Percentiles rank a stretch among this genome's conserved stretches.
These are phyloP conservation scores for Nematocida minor DNA, from an alignment of 371 early-diverging fungal genomes.

Conservation along the genomic window DNA sequence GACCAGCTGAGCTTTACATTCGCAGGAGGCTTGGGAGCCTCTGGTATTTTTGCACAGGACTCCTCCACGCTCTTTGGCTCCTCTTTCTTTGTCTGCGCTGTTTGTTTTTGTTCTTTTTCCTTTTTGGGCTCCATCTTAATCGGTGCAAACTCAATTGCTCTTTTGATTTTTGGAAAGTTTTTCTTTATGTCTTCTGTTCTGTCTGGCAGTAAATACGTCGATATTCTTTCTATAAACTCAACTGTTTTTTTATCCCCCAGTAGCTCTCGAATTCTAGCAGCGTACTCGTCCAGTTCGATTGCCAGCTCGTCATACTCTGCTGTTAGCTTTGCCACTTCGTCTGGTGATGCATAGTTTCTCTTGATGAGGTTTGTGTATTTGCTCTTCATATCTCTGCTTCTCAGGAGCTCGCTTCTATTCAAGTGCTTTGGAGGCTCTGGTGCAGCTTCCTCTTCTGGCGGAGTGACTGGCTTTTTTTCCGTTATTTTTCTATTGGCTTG, in stretches of 20 bases:
- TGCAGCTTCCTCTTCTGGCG: not conserved
- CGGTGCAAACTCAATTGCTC: constrained; percentile 57
- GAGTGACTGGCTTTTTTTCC: not conserved
- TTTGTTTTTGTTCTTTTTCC: not conserved
- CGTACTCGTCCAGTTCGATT: constrained; percentile 36
- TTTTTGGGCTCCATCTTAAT: not conserved
- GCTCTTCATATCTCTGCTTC: not conserved
- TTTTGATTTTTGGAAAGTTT: constrained; percentile 46
- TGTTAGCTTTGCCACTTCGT: not conserved
- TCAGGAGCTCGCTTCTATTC: constrained; percentile 44
- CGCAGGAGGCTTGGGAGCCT: not conserved
- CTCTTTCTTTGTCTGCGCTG: not conserved
- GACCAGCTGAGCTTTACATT: not conserved
- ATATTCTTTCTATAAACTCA: constrained; percentile 49
- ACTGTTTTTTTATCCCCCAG: constrained; percentile 34
- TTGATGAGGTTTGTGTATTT: constrained; percentile 36
- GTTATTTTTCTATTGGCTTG: not conserved
- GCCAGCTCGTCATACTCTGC: constrained; percentile 36
- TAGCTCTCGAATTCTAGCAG: constrained; percentile 17
- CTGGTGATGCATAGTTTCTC: not conserved
- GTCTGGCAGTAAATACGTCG: constrained; percentile 24
- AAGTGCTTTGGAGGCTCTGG: constrained; percentile 50
- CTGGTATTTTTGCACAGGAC: not conserved
- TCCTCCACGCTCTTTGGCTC: not conserved
- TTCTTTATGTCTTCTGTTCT: constrained; percentile 41